Conservation (phyloP, 306 rosid genomes). For the Begonia loranthoides region DNA sequence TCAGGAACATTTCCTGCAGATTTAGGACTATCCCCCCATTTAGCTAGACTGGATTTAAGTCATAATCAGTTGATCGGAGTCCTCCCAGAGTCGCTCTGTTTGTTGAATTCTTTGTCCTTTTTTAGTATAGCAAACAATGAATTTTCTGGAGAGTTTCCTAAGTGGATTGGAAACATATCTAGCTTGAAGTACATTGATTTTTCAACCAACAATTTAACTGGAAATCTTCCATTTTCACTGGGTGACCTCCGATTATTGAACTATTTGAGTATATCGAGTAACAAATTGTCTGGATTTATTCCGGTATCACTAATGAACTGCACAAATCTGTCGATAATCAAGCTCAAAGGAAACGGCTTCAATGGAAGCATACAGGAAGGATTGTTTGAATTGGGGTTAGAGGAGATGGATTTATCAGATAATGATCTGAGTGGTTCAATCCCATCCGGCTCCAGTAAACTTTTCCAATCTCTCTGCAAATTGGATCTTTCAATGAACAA, state of each 20-base stretch:
- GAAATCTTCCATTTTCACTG: conserved; percentile 38
- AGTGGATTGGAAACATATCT: conserved; percentile 55
- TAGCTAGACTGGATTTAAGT: conserved; percentile 50
- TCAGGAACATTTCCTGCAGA: conserved; percentile 55
- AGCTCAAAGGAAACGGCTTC: conserved; percentile 42
- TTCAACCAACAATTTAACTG: conserved; percentile 43
- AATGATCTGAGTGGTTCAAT: conserved; percentile 34
- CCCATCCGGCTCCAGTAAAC: background rate
- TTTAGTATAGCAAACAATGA: conserved; percentile 36
- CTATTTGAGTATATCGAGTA: conserved; percentile 37
- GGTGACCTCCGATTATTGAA: conserved; percentile 36
- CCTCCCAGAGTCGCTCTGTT: conserved; percentile 38
- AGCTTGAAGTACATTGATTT: conserved; percentile 47
- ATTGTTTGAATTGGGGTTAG: conserved; percentile 51
- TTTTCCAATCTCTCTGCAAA: too few relatives aligned
- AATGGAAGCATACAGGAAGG: conserved; percentile 61
- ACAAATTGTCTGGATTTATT: conserved; percentile 43
- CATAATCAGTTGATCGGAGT: conserved; percentile 39
- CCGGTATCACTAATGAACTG: conserved; percentile 40
- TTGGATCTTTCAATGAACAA: conserved; percentile 62
- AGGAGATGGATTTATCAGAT: conserved; percentile 52
- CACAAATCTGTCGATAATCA: conserved; percentile 25
- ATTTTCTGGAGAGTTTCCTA: conserved; percentile 35
- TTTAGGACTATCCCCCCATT: conserved; percentile 54
- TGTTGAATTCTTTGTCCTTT: conserved; percentile 25